phyloP scores from a whole-genome alignment of 208 protist species.

The Blastocrithidia nonstop region DNA sequence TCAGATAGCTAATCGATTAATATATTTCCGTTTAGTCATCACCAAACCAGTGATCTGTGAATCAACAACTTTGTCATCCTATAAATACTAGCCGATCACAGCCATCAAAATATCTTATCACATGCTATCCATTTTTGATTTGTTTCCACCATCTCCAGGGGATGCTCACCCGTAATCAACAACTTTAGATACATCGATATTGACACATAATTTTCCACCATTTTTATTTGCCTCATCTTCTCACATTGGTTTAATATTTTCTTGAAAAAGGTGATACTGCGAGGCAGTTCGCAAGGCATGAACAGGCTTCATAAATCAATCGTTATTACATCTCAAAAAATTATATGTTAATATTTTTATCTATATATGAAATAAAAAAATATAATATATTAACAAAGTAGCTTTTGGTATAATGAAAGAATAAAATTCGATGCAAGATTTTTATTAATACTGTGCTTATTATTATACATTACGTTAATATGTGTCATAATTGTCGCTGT shows the following conservation, averaged over 20 bases:
- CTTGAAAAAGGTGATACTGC: conserved; percentile 86
- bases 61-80: conserved; percentile 17
- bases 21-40: conserved; percentile 61
- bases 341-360: too few species aligned
- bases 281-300: conserved; percentile 59
- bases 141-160: conserved; percentile 8
- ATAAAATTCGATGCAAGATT: too few species aligned
- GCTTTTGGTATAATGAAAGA: too few species aligned
- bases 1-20: conserved; percentile 66
- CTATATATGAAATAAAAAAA: too few species aligned
- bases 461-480: too few species aligned
- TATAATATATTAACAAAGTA: too few species aligned
- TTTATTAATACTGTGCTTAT: too few species aligned
- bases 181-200: conserved; percentile 4
- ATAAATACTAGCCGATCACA: conserved; percentile 63
- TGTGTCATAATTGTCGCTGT: too few species aligned
- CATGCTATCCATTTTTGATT: conserved; percentile 38
- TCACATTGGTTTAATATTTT: conserved; percentile 85
- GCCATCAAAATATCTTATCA: conserved; percentile 75
- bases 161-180: conserved; percentile 3
- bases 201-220: conserved; percentile 45
- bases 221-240: conserved; percentile 80
- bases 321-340: too few species aligned
- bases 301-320: conserved; percentile 78
- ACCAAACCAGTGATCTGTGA: conserved; percentile 47